Evolutionary conservation across 1,284 basidiomycete species (phyloP).

Genomic region (Cronartium ribicola): DNA sequence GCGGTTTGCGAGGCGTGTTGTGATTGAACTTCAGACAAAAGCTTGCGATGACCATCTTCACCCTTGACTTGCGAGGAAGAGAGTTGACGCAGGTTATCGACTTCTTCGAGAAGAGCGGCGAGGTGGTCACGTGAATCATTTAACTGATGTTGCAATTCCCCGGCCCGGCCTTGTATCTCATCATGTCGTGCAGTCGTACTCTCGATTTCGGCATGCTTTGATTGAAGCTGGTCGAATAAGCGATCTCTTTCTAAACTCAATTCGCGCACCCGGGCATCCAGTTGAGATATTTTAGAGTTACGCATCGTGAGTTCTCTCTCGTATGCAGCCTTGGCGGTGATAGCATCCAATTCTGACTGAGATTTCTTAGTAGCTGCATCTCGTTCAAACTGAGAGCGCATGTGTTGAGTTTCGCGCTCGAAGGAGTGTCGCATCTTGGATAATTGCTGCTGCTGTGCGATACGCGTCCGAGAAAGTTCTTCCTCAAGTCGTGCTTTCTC

Average conservation of each 20-base stretch:
- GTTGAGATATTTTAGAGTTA: conserved; percentile 31
- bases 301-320: conserved; percentile 27
- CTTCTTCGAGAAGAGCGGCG: conserved; percentile 9
- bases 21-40: conserved; percentile 12
- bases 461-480: conserved; percentile 16
- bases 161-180: conserved; percentile 20
- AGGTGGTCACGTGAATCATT: conserved; percentile 27
- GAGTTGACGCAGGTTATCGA: conserved; percentile 8
- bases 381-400: conserved; percentile 24
- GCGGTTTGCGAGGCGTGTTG: conserved; percentile 4
- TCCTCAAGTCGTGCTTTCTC: conserved; percentile 24
- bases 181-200: conserved; percentile 13
- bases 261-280: conserved; percentile 19
- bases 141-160: conserved; percentile 28
- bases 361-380: conserved; percentile 28
- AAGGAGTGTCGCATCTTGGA: conserved; percentile 35
- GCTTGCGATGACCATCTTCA: conserved; percentile 1
- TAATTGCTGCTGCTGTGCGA: conserved; percentile 27
- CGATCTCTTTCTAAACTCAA: conserved; percentile 14
- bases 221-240: conserved; percentile 27
- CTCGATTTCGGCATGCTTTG: conserved; percentile 26
- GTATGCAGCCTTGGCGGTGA: conserved; percentile 31
- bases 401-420: conserved; percentile 31
- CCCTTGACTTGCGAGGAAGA: background rate
- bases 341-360: conserved; percentile 23